A percentile compares a stretch with the other conserved stretches of the same genome.
These are phyloP conservation scores for Candida sonorensis DNA, from an alignment of 805 yeast genomes.

Conservation along the genomic window DNA sequence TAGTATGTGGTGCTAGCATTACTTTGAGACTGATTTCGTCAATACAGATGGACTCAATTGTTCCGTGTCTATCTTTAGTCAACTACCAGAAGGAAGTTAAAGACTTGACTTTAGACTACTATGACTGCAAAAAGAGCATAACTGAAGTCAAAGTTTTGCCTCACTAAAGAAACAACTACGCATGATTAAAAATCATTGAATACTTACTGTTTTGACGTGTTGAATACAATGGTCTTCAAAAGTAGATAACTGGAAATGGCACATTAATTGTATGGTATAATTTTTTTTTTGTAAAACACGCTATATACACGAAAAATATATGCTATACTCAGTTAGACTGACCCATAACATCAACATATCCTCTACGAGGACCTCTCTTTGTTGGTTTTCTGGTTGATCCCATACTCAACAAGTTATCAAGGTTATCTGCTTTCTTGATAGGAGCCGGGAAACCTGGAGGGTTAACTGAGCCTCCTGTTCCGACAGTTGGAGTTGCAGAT, in stretches of 20 bases:
- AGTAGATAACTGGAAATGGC: no score
- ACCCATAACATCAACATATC: conserved; percentile 62
- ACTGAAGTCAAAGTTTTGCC: neutral
- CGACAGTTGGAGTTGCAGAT: conserved; percentile 21
- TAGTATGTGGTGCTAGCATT: conserved; percentile 1
- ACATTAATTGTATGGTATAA: no score
- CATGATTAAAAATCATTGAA: no score
- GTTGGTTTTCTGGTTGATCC: conserved; percentile 33
- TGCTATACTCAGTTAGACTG: conserved; percentile 11
- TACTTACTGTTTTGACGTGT: no score
- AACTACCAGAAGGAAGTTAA: conserved; percentile 4
- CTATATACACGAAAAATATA: no score
- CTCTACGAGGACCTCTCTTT: conserved; percentile 47
- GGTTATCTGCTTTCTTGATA: conserved; percentile 17
- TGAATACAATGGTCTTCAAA: no score
- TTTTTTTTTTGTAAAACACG: no score
- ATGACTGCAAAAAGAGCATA: conserved; percentile 5
- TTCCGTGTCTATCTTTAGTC: conserved; percentile 13
- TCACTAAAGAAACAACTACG: no score
- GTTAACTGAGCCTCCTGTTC: neutral
- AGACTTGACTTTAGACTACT: conserved; percentile 10
- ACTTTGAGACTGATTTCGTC: conserved; percentile 7
- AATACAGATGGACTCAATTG: conserved; percentile 11
- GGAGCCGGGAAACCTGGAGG: no score
- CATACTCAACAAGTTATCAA: conserved; percentile 24